Percentiles rank a stretch among this genome's conserved stretches.
phyloP scores from a whole-genome alignment of 306 rosid genomes.

The Castanea crenata region DNA sequence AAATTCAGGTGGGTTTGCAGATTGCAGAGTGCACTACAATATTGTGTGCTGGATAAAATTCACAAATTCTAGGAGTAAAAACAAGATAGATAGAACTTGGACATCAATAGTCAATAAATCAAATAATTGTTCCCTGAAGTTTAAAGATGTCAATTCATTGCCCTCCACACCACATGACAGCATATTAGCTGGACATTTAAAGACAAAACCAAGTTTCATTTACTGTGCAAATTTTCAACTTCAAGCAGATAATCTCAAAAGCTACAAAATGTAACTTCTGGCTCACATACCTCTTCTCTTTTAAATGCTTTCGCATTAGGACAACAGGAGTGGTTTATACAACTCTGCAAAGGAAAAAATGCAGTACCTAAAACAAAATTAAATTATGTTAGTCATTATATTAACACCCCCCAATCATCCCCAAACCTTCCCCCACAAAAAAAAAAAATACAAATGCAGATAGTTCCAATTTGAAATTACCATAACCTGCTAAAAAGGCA shows the following conservation, averaged over 20 bases:
- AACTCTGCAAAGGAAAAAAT: slow-evolving; percentile 86
- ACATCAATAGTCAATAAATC: neutral
- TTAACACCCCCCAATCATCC: neutral
- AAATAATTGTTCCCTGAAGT: neutral
- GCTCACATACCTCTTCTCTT: slow-evolving; percentile 73
- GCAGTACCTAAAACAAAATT: slow-evolving; percentile 66
- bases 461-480: neutral
- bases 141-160: neutral
- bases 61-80: neutral
- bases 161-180: neutral
- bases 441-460: neutral
- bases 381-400: neutral
- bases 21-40: neutral
- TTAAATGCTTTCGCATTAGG: slow-evolving; percentile 96
- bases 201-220: neutral
- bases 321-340: slow-evolving; percentile 91
- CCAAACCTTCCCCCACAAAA: neutral
- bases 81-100: neutral
- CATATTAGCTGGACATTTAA: neutral
- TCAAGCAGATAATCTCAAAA: neutral
- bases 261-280: slow-evolving; percentile 2
- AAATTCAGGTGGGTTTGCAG: neutral
- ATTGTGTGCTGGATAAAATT: neutral
- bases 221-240: neutral
- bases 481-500: neutral